A percentile compares a stretch with the other conserved stretches of the same genome.
Conservation (phyloP, 108 stramenopile genomes). For the Chaetoceros muelleri region DNA sequence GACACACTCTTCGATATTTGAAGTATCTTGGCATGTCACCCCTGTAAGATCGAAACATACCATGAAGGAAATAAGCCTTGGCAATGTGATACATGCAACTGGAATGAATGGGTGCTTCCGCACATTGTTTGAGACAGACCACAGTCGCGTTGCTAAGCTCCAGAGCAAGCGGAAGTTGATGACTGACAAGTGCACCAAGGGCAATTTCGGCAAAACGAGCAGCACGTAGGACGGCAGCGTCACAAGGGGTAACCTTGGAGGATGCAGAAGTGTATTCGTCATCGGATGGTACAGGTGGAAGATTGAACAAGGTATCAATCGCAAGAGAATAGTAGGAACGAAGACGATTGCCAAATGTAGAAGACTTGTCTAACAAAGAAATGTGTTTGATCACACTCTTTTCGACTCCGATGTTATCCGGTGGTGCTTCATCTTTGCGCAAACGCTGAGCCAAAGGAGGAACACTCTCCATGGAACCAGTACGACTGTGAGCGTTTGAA, state of each 20-base stretch:
- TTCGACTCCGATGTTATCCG: background rate
- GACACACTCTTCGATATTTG: constrained; percentile 80
- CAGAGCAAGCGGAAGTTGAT: constrained; percentile 57
- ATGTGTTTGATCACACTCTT: constrained; percentile 21
- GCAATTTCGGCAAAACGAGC: constrained; percentile 77
- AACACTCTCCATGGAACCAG: background rate
- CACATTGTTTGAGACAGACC: constrained; percentile 64
- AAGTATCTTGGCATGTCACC: constrained; percentile 82
- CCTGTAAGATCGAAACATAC: constrained; percentile 66
- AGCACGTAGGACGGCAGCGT: constrained; percentile 52
- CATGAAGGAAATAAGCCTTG: constrained; percentile 73
- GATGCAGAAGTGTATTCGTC: constrained; percentile 46
- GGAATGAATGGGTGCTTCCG: constrained; percentile 36
- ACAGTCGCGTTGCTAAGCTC: constrained; percentile 77
- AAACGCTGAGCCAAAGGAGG: constrained; percentile 13
- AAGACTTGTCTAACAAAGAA: constrained; percentile 39
- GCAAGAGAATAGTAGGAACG: constrained; percentile 56
- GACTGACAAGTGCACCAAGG: constrained; percentile 70
- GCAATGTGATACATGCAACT: constrained; percentile 63
- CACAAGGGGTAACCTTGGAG: constrained; percentile 9
- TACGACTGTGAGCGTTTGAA: too few species aligned
- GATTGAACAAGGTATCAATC: constrained; percentile 53
- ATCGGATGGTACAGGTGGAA: constrained; percentile 68
- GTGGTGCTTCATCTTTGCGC: constrained; percentile 16
- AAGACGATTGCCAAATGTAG: constrained; percentile 52